Evolutionary conservation across 768 basidiomycete genomes (phyloP), one percentile per base, ranked within the genome.

Genomic region (Phanerodontia chrysosporium): DNA sequence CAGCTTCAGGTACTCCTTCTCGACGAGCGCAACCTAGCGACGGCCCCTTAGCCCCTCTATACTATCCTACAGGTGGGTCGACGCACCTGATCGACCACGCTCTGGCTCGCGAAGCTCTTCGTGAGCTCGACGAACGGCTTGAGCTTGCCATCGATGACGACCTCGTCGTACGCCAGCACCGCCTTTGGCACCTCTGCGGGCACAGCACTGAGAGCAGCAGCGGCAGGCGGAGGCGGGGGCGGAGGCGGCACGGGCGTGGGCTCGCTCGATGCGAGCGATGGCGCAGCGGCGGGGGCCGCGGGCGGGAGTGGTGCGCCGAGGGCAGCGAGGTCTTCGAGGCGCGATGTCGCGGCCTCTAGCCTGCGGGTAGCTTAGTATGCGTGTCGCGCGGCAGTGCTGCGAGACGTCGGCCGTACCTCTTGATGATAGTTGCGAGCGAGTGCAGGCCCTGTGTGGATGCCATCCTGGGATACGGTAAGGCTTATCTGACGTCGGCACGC

Each of bases 341-440:
- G 85, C 45, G 90, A 92, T 6, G 93, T 95, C 9, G 94, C 92
- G 25, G 97, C 97, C 79, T 95, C 90, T 52, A 94, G 83, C 63
- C 95, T 95, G 59, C 36, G 42, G 42, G 30, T 45, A 32, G 22
- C n/a, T 49, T 22, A 57, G 39, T 21, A 30, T 21, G 27, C 39
- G 49, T 13, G 44, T 49, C 29, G 29, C 24, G n/a, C 16, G 32
- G 24, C 18, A 25, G 2, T 29, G 32, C 32, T 6, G 7, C 7
- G 32, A 13, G 32, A 35, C n/a, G n/a, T n/a, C n/a, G 42, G 27
- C 57, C 67, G 42, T 28, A 89, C 89, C 90, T 84, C 73, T 91
- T 92, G 71, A 90, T 89, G 61, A 92, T 85, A 10, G 90, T 92
- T 27, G 88, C 85, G 25, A 92, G 76, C 24, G 89, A 88, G 70